Evolutionary conservation across 352 stramenopile species (phyloP), one percentile per base, ranked within the genome.

Genomic region (Globisporangium barbulae): DNA sequence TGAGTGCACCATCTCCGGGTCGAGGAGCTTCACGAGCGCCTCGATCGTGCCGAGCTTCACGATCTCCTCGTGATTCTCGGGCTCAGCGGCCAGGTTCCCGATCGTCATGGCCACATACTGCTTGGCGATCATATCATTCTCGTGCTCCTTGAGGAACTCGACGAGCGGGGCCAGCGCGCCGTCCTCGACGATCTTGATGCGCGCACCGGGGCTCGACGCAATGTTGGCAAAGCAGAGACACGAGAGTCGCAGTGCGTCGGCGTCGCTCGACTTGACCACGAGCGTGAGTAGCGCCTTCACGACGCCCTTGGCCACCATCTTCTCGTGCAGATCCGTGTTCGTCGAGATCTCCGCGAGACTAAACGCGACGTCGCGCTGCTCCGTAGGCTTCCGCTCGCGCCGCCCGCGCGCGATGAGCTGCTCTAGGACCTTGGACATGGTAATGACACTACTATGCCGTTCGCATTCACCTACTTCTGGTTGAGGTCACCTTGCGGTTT

Each of bases 91-190:
- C 53, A 99, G 65, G 66, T 99, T 99, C 6, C 97, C 97, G 42
- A 99, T 78, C 15, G 85, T 85, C 93, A 99, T 98, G 2, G 97
- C 96, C 31, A 93, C 82, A 60, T 98, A 99, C 69, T 98, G 94
- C 61, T 94, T 85, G n/a, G 87, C 93, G 56, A 98, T 90, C 31
- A 89, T 82, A 69, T 99, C 93, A 31, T 72, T 80, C 10, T 93
- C 80, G 12, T 90, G 71, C 59, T 97, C 88, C 35, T 88, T 86
- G 45, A 98, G 83, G 60, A 98, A 98, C 25, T 91, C 71, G 22
- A 99, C 81, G 8, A 99, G 71, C 22, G 86, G 80, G 5, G 89
- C 73, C 15, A 98, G 68, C 0, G 87, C 91, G 2, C 93, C 94
- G 25, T 99, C 95, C 45, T 98, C 87, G n/a, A 97, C 95, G 33